Evolutionary conservation across 805 yeast genomes (phyloP).

Genomic region (Priceomyces haplophilus): DNA sequence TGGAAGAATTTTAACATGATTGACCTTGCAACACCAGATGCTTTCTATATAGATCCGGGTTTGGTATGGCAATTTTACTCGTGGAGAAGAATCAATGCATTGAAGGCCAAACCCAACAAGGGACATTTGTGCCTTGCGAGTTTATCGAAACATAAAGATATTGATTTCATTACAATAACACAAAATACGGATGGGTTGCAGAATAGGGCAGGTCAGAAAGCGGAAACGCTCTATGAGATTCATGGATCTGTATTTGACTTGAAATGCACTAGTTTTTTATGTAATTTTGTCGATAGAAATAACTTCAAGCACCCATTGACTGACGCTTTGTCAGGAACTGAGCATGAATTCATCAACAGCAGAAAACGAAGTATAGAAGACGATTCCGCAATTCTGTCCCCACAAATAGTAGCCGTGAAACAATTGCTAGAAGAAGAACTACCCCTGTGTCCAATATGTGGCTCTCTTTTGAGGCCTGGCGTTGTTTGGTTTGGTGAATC

Average conservation of each 20-base stretch:
- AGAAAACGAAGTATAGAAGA: slow-evolving; percentile 12
- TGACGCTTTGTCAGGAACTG: slow-evolving; percentile 44
- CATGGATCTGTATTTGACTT: slow-evolving; percentile 78
- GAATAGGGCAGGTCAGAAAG: slow-evolving; percentile 60
- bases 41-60: slow-evolving; percentile 78
- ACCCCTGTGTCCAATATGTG: slow-evolving; percentile 80
- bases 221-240: slow-evolving; percentile 54
- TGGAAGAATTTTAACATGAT: slow-evolving; percentile 78
- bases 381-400: slow-evolving; percentile 24
- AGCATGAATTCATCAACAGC: slow-evolving; percentile 29
- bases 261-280: slow-evolving; percentile 71
- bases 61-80: slow-evolving; percentile 89
- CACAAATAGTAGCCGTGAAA: slow-evolving; percentile 48
- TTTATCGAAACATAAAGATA: slow-evolving; percentile 42
- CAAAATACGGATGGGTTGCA: slow-evolving; percentile 83
- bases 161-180: slow-evolving; percentile 61
- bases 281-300: slow-evolving; percentile 56
- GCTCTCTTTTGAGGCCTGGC: slow-evolving; percentile 70
- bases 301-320: slow-evolving; percentile 61
- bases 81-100: slow-evolving; percentile 61
- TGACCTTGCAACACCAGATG: slow-evolving; percentile 90
- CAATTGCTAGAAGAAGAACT: slow-evolving; percentile 48
- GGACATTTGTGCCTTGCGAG: slow-evolving; percentile 73
- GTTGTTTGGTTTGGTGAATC: slow-evolving; percentile 97
- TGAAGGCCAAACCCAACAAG: slow-evolving; percentile 64